These are phyloP conservation scores for Sporothrix schenckii DNA, from an alignment of 2,329 filamentous ascomycete genomes.

Conservation along the genomic window DNA sequence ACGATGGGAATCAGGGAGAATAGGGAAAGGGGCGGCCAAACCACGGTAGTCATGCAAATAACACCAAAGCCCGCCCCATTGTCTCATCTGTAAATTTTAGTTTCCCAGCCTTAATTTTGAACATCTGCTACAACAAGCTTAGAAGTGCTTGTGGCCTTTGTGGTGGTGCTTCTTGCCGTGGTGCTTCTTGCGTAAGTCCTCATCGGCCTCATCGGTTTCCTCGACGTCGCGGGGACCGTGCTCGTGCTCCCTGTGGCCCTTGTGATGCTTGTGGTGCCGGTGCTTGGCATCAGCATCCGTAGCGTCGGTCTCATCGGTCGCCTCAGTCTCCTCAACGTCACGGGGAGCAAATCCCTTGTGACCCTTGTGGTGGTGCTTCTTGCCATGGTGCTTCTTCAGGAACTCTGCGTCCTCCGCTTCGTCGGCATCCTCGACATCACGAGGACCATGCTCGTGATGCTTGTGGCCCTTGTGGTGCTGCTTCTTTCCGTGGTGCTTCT, in stretches of 20 bases:
- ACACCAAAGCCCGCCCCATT: background rate
- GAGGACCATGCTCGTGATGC: background rate
- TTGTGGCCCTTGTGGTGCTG: background rate
- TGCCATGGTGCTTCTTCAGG: slow-evolving; percentile 18
- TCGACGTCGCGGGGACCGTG: background rate
- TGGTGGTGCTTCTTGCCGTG: slow-evolving; percentile 15
- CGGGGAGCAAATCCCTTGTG: slow-evolving; percentile 6
- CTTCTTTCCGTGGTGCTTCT: slow-evolving; percentile 6
- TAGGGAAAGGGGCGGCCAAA: background rate
- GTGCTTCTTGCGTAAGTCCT: background rate
- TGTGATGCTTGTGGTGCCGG: background rate
- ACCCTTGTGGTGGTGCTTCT: slow-evolving; percentile 24
- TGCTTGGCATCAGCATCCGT: background rate
- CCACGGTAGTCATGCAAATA: background rate
- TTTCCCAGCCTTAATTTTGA: background rate
- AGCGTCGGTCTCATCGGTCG: background rate
- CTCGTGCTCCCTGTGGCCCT: background rate
- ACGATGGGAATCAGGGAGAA: background rate
- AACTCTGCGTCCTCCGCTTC: slow-evolving; percentile 1
- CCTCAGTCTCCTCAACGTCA: slow-evolving; percentile 3
- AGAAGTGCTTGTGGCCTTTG: slow-evolving; percentile 10
- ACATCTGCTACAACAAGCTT: background rate
- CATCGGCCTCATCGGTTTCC: background rate
- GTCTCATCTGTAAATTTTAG: background rate
- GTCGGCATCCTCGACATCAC: background rate